Evolutionary conservation across 176 grass and related monocot genomes (phyloP).

Genomic region (Hordeum marinum): DNA sequence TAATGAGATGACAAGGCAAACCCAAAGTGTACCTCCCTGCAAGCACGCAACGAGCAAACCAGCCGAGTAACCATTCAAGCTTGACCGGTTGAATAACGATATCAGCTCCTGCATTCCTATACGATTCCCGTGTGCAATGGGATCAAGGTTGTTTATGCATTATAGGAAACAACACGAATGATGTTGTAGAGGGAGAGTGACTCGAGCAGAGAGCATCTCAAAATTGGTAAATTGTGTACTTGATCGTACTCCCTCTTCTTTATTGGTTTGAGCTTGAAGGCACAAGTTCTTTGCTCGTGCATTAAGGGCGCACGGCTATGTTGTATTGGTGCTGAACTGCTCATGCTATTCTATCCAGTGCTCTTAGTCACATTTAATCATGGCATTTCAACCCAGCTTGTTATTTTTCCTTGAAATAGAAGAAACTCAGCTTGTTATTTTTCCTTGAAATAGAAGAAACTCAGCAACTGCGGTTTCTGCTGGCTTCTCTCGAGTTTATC

Average conservation of each 20-base stretch:
- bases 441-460: background rate
- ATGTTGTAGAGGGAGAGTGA: background rate
- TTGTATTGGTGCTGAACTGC: background rate
- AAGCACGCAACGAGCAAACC: slow-evolving; percentile 40
- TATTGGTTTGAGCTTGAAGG: background rate
- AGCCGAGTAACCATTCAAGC: background rate
- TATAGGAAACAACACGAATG: background rate
- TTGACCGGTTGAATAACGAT: background rate
- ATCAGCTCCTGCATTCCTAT: background rate
- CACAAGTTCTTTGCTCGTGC: background rate
- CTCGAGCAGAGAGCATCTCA: background rate
- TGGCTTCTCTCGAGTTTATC: background rate
- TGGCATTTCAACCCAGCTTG: background rate
- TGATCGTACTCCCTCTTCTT: background rate
- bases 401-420: background rate
- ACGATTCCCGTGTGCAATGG: background rate
- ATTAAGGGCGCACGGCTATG: background rate
- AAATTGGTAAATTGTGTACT: background rate
- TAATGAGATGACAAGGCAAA: slow-evolving; percentile 81
- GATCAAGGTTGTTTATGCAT: background rate
- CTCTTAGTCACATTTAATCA: background rate
- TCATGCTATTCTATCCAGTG: background rate
- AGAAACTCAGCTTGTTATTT: background rate
- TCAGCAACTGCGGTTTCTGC: background rate
- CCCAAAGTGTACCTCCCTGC: slow-evolving; percentile 38